Percentiles rank a stretch among this genome's conserved stretches.
Conservation (phyloP, 805 yeast genomes). For the Pichia pseudocactophila region DNA sequence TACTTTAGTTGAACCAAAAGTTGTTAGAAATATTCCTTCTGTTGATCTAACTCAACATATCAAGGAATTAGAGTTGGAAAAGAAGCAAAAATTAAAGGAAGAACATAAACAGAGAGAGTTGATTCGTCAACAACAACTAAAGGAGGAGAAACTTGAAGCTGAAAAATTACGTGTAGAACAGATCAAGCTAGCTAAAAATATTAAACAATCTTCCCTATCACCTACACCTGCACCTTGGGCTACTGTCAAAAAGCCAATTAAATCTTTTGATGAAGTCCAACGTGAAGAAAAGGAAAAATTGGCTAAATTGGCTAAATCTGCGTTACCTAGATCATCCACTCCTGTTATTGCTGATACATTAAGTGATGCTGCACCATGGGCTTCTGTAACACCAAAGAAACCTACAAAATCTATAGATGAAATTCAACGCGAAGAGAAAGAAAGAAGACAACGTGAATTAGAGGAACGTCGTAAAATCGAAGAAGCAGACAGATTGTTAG, state of each 20-base stretch:
- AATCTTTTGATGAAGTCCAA: conserved; percentile 55
- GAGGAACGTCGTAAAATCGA: conserved; percentile 15
- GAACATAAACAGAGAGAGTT: conserved; percentile 5
- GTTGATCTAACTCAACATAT: conserved; percentile 4
- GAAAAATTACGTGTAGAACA: background rate
- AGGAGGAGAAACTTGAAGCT: background rate
- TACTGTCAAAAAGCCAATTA: conserved; percentile 28
- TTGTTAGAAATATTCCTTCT: background rate
- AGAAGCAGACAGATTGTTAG: conserved; percentile 19
- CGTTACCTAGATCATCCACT: no score
- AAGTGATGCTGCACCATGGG: conserved; percentile 28
- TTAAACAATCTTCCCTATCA: background rate
- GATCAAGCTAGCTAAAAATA: background rate
- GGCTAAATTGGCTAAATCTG: no score
- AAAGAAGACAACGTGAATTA: conserved; percentile 12
- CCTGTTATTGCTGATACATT: background rate
- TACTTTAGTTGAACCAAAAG: no score
- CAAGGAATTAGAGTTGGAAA: conserved; percentile 5
- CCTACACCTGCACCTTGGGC: conserved; percentile 29
- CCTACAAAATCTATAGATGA: conserved; percentile 50
- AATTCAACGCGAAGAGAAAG: conserved; percentile 49
- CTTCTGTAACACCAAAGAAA: conserved; percentile 19
- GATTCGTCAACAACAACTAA: background rate
- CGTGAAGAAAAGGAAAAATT: conserved; percentile 37
- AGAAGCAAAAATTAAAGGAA: conserved; percentile 3